A percentile compares a stretch with the other conserved stretches of the same genome.
These are phyloP conservation scores for Crithidia acanthocephali DNA, from an alignment of 208 protist species.

Conservation along the genomic window DNA sequence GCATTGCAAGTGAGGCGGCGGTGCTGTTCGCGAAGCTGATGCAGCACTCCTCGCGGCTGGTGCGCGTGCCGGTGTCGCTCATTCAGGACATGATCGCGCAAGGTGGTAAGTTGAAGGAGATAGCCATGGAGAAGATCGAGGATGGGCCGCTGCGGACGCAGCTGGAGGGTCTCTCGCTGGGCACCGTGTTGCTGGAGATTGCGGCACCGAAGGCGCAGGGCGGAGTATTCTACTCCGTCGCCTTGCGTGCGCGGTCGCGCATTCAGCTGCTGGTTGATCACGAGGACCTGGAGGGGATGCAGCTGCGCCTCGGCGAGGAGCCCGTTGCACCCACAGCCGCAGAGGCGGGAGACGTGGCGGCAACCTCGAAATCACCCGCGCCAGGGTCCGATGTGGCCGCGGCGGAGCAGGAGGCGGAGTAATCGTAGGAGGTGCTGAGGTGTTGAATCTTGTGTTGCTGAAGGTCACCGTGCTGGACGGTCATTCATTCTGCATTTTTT, in stretches of 20 bases:
- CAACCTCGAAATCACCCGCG: not conserved
- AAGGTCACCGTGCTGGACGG: too few species aligned
- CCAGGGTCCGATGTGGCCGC: not conserved
- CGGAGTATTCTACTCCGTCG: slow-evolving; percentile 64
- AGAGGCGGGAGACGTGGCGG: not conserved
- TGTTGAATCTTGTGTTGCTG: too few species aligned
- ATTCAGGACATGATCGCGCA: slow-evolving; percentile 51
- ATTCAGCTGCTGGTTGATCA: slow-evolving; percentile 83
- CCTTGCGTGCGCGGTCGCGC: slow-evolving; percentile 67
- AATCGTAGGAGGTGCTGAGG: not conserved
- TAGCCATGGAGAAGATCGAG: slow-evolving; percentile 53
- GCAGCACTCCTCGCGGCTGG: slow-evolving; percentile 52
- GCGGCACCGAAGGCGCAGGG: slow-evolving; percentile 37
- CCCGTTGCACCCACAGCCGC: slow-evolving; percentile 14
- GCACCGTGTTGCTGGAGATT: slow-evolving; percentile 66
- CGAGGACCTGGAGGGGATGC: slow-evolving; percentile 84
- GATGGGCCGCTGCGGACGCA: slow-evolving; percentile 44
- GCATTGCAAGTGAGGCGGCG: slow-evolving; percentile 74
- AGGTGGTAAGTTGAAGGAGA: slow-evolving; percentile 75
- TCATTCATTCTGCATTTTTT: too few species aligned
- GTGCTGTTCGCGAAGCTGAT: slow-evolving; percentile 74
- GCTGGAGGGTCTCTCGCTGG: slow-evolving; percentile 57
- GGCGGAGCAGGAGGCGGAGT: not conserved
- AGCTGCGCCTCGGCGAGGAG: slow-evolving; percentile 64
- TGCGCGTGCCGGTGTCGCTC: slow-evolving; percentile 57